These are phyloP conservation scores for Lepidium sativum DNA, from an alignment of 345 rosid genomes.

Conservation along the genomic window DNA sequence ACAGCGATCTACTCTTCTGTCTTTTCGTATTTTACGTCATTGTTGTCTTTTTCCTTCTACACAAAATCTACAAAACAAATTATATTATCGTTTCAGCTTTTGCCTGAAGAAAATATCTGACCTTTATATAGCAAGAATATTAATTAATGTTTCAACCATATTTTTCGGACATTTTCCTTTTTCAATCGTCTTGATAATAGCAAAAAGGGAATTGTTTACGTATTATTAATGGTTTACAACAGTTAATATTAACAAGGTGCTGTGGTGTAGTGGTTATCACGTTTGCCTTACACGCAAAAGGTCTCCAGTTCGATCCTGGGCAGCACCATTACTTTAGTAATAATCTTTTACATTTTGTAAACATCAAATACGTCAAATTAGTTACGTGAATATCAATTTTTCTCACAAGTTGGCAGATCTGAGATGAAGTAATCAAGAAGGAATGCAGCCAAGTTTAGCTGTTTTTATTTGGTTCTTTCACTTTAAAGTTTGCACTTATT, in stretches of 20 bases:
- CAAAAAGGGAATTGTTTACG: no score
- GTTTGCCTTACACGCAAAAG: slow-evolving; percentile 32
- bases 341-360: no score
- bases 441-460: neutral
- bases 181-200: neutral
- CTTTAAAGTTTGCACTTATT: neutral
- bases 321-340: slow-evolving; percentile 3
- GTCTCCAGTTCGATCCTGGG: slow-evolving; percentile 28
- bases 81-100: neutral
- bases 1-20: slow-evolving; percentile 22
- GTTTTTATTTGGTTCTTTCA: neutral
- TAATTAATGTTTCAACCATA: neutral
- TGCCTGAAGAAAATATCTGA: neutral
- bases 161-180: neutral
- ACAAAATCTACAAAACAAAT: neutral
- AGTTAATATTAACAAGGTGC: neutral
- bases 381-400: neutral
- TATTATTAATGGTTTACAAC: neutral
- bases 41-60: neutral
- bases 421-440: neutral
- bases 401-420: neutral
- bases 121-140: neutral
- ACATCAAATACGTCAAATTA: neutral
- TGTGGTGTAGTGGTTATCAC: slow-evolving; percentile 31
- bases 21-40: slow-evolving; percentile 10